Conservation (phyloP, 352 stramenopile species). For the Phytophthora sp. region DNA sequence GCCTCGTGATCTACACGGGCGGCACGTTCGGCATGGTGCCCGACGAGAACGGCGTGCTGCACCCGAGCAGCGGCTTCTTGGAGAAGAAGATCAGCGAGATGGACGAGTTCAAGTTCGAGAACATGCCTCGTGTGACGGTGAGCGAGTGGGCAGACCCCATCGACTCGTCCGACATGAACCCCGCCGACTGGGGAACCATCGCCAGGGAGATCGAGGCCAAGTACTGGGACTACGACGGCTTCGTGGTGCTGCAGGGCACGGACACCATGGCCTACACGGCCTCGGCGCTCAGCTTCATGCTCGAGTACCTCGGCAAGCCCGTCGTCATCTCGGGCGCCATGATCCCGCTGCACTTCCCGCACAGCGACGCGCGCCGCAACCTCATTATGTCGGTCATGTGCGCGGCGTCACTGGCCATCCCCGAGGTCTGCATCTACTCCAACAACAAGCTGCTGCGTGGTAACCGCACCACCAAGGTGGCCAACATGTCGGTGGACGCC, state of each 20-base stretch:
- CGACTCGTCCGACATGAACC: constrained; percentile 91
- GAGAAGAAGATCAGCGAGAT: constrained; percentile 88
- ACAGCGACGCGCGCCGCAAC: constrained; percentile 97
- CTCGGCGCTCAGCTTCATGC: constrained; percentile 96
- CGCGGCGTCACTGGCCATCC: constrained; percentile 76
- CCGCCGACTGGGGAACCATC: constrained; percentile 92
- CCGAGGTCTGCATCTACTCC: constrained; percentile 95
- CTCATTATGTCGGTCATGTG: constrained; percentile 95
- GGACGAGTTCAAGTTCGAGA: constrained; percentile 85
- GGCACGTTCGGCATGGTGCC: constrained; percentile 93
- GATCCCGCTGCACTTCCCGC: constrained; percentile 96
- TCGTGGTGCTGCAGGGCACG: constrained; percentile 97
- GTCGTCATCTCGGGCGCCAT: constrained; percentile 96
- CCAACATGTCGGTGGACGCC: constrained; percentile 93
- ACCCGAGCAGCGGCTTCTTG: constrained; percentile 88
- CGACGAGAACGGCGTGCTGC: constrained; percentile 73
- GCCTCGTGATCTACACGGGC: constrained; percentile 91
- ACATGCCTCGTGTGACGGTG: constrained; percentile 82
- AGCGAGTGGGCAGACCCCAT: constrained; percentile 85
- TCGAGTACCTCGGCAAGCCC: constrained; percentile 96
- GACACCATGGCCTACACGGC: constrained; percentile 99
- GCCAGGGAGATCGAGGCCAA: constrained; percentile 94
- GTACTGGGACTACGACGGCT: constrained; percentile 97
- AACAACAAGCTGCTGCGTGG: constrained; percentile 95
- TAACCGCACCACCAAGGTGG: constrained; percentile 96